Percentiles rank a stretch among this genome's conserved stretches.
These are phyloP conservation scores for Eucalyptus lansdowneana DNA, from an alignment of 345 rosid genomes.

Conservation along the genomic window DNA sequence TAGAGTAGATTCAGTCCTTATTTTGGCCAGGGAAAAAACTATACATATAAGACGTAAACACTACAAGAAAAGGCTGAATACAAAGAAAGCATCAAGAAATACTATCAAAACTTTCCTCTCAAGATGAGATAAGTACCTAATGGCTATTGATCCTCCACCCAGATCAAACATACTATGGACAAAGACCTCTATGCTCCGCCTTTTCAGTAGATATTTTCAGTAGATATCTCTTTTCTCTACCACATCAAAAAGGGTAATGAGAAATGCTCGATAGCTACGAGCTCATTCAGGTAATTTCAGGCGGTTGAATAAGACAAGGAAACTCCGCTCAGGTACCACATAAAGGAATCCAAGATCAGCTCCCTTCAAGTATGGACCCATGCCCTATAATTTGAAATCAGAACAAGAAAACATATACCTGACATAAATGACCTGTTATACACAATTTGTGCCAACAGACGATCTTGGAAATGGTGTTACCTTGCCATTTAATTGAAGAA, in stretches of 20 bases:
- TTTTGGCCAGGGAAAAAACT: not conserved
- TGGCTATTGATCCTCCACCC: not conserved
- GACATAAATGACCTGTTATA: not conserved
- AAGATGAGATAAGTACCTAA: not conserved
- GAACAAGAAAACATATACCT: not conserved
- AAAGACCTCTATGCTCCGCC: not conserved
- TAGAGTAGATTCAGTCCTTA: not conserved
- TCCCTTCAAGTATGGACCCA: constrained; percentile 68
- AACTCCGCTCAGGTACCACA: constrained; percentile 77
- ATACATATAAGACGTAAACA: not conserved
- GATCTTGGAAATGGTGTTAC: constrained; percentile 9
- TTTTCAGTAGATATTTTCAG: not conserved
- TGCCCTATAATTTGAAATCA: constrained; percentile 33
- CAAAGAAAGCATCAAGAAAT: not conserved
- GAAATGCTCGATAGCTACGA: not conserved
- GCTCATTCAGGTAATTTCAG: constrained; percentile 59
- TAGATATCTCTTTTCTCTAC: not conserved
- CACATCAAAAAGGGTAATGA: not conserved
- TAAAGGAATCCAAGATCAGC: constrained; percentile 92
- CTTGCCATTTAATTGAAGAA: constrained; percentile 82
- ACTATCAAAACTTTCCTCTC: not conserved
- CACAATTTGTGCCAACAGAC: not conserved
- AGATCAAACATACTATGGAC: not conserved
- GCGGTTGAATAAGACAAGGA: constrained; percentile 84
- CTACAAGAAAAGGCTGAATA: not conserved